A percentile compares a stretch with the other conserved stretches of the same genome.
These are phyloP conservation scores for Pseudocercospora eumusae DNA, from an alignment of 2,329 filamentous ascomycete genomes.

Conservation along the genomic window DNA sequence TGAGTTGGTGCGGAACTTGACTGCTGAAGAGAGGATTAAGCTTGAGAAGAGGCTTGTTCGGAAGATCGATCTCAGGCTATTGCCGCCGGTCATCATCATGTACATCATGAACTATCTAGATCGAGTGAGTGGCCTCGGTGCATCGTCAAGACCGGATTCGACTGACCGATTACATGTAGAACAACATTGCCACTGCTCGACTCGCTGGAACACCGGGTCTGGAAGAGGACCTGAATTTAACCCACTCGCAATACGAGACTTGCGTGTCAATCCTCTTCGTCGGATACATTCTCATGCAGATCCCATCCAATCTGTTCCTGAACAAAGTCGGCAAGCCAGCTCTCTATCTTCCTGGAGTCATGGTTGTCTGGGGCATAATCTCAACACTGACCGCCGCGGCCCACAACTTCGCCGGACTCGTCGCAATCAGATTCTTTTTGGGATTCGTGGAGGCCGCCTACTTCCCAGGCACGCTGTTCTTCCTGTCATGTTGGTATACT, in stretches of 20 bases:
- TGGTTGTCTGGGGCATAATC: conserved; percentile 43
- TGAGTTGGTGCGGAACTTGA: conserved; percentile 22
- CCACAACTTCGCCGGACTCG: conserved; percentile 41
- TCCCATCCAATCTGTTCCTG: conserved; percentile 43
- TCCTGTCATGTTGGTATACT: conserved; percentile 57
- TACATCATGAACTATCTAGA: conserved; percentile 76
- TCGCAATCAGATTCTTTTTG: conserved; percentile 44
- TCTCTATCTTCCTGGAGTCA: conserved; percentile 37
- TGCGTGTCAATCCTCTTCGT: conserved; percentile 49
- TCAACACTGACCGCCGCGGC: conserved; percentile 39
- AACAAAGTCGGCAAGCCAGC: conserved; percentile 41
- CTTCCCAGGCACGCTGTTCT: conserved; percentile 51
- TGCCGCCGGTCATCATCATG: conserved; percentile 71
- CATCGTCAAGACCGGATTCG: neutral
- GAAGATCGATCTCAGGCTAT: conserved; percentile 69
- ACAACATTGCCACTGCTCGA: conserved; percentile 37
- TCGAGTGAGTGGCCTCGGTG: conserved; percentile 16
- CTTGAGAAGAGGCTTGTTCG: conserved; percentile 61
- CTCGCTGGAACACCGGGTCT: conserved; percentile 43
- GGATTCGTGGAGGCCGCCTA: conserved; percentile 51
- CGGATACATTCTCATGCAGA: conserved; percentile 42
- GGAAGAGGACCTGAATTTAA: conserved; percentile 49
- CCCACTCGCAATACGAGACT: conserved; percentile 50
- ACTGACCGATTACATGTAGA: conserved; percentile 22
- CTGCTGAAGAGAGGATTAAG: conserved; percentile 20